These are phyloP conservation scores for Teratosphaeria viscida DNA, from an alignment of 2,329 filamentous ascomycete genomes.

Conservation along the genomic window DNA sequence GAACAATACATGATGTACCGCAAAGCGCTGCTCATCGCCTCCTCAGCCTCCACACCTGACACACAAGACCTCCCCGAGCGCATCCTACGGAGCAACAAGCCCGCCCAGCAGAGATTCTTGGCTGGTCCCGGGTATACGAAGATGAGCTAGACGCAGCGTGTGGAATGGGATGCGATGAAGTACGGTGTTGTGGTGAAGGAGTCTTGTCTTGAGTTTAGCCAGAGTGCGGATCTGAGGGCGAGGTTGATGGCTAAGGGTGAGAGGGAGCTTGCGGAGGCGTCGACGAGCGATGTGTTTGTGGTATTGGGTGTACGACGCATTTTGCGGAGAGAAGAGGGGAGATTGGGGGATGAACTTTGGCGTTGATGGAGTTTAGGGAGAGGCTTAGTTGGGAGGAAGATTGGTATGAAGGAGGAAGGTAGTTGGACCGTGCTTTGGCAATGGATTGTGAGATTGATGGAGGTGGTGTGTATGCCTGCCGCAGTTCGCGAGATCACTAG, in stretches of 20 bases:
- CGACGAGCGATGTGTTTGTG: constrained; percentile 53
- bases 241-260: constrained; percentile 48
- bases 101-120: background rate
- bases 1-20: constrained; percentile 15
- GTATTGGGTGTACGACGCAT: constrained; percentile 47
- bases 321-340: constrained; percentile 38
- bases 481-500: too few relatives aligned
- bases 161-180: constrained; percentile 29
- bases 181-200: constrained; percentile 48
- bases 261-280: constrained; percentile 48
- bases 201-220: too few relatives aligned
- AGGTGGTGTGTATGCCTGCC: too few relatives aligned
- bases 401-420: background rate
- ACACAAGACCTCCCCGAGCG: background rate
- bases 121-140: background rate
- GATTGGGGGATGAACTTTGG: constrained; percentile 56
- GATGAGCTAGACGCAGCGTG: background rate
- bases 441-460: too few relatives aligned
- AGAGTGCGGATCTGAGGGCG: constrained; percentile 29
- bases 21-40: constrained; percentile 5
- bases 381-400: constrained; percentile 36
- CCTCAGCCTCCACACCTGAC: background rate
- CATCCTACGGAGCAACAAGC: background rate
- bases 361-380: constrained; percentile 47
- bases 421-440: too few relatives aligned